Evolutionary conservation across 192 early-diverging fungal species (phyloP).

Genomic region (Coemansia sp.): DNA sequence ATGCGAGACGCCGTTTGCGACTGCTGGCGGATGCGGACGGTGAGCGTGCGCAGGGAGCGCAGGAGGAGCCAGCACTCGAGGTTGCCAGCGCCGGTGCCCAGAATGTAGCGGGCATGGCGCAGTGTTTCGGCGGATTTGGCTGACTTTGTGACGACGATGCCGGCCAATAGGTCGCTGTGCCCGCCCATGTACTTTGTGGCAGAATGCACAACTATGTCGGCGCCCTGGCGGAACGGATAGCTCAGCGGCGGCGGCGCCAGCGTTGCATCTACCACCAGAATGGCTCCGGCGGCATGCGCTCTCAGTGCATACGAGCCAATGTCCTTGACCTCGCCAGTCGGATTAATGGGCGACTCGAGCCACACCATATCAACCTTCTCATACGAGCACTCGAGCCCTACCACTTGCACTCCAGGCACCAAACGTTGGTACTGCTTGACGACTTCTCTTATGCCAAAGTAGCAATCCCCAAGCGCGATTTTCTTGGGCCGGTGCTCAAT

Average conservation of each 20-base stretch:
- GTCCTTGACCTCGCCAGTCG: constrained; percentile 56
- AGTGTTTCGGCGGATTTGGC: constrained; percentile 39
- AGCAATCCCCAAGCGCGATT: constrained; percentile 28
- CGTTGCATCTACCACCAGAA: constrained; percentile 64
- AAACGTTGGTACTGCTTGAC: constrained; percentile 28
- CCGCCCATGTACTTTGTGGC: constrained; percentile 73
- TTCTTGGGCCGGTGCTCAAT: constrained; percentile 53
- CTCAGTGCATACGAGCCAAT: constrained; percentile 41
- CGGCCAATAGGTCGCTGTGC: constrained; percentile 67
- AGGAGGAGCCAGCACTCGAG: constrained; percentile 67
- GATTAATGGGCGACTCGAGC: constrained; percentile 64
- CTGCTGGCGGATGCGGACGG: constrained; percentile 64
- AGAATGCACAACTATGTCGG: constrained; percentile 67
- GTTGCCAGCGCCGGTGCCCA: constrained; percentile 62
- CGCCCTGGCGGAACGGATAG: constrained; percentile 60
- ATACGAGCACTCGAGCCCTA: constrained; percentile 31
- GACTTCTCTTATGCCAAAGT: constrained; percentile 34
- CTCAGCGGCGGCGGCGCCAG: constrained; percentile 69
- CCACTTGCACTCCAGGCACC: constrained; percentile 23
- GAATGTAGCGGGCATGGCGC: constrained; percentile 43
- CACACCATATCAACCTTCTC: constrained; percentile 57
- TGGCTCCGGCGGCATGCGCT: constrained; percentile 53
- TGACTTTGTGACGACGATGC: constrained; percentile 57
- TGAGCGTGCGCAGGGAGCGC: constrained; percentile 58
- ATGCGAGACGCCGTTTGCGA: constrained; percentile 55